Base-by-base conservation (phyloP, 2,329 filamentous ascomycete genomes). In the Trichoderma breve region DNA sequence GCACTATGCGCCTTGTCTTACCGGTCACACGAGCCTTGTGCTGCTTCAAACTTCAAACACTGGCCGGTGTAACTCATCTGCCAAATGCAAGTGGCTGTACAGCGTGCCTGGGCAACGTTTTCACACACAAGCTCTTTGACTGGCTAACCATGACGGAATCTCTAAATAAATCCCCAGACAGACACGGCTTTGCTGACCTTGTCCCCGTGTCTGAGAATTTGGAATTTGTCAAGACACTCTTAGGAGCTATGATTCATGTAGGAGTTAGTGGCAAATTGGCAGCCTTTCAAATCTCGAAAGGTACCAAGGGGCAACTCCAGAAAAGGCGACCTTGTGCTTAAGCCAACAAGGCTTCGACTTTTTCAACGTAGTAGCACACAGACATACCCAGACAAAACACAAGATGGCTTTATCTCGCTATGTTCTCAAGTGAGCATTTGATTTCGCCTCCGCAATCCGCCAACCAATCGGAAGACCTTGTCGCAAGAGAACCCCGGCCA, bases 401-500 rank as follows among this genome's bases (percentile, higher is more conserved):
- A 51, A 53, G 2, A 15, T 28, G 32, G 7, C 3, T 32, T 5
- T 21, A 21, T 18, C 34, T 28, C 8, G 24, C 36, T 6, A 0
- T 51, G 15, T 11, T 14, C 43, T 6, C 12, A 32, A 12, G 24
- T n/a, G 24, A n/a, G 24, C 64, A 11, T 24, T 14, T 18, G 43
- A 26, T 34, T 61, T 61, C 28, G 39, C 39, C 67, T 70, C 67
- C 67, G 39, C 67, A 61, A 61, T 51, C 57, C 4, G 15, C 26
- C 57, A 36, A 53, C 57, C 67, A 61, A 70, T 70, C 67, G 30
- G 30, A 43, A 70, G 28, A 1, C 53, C 67, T 28, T 69, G 36
- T 30, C n/a, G 21, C 11, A 14, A 21, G 18, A 21, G 39, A 51
- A 51, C 34, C 39, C 24, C 15, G 28, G 47, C 39, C 26, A n/a